Percentiles rank a stretch among this genome's conserved stretches.
These are phyloP conservation scores for Ophiocordyceps australis DNA, from an alignment of 2,329 filamentous ascomycete genomes.

Conservation along the genomic window DNA sequence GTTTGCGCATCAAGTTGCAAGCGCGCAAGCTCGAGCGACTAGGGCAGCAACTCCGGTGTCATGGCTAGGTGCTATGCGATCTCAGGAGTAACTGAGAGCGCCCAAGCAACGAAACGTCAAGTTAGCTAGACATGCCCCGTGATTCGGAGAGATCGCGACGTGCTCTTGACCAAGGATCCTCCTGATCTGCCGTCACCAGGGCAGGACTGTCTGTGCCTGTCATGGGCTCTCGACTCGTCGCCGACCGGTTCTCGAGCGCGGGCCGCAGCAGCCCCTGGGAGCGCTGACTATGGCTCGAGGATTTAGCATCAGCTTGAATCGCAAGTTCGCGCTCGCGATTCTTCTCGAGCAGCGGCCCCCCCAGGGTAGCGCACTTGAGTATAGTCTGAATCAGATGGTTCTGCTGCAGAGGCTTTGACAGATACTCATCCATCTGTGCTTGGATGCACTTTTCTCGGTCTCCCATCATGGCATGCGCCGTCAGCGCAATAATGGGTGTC, in stretches of 20 bases:
- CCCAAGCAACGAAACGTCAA: constrained; percentile 1
- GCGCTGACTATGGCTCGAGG: constrained; percentile 19
- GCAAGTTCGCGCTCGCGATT: constrained; percentile 43
- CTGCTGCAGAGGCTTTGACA: constrained; percentile 91
- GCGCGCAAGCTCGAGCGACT: too few relatives aligned
- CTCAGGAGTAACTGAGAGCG: constrained; percentile 10
- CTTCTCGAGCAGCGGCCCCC: constrained; percentile 65
- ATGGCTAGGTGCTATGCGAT: constrained; percentile 9
- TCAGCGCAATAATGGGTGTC: constrained; percentile 91
- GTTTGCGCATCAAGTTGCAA: too few relatives aligned
- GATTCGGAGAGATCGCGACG: constrained; percentile 22
- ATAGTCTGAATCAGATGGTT: constrained; percentile 97
- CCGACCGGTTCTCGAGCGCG: constrained; percentile 38
- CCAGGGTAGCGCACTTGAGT: constrained; percentile 85
- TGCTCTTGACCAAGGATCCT: constrained; percentile 31
- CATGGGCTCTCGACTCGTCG: constrained; percentile 49
- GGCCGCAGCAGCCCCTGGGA: constrained; percentile 18
- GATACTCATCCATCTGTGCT: constrained; percentile 97
- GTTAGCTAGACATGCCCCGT: constrained; percentile 18
- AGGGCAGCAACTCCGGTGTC: too few relatives aligned
- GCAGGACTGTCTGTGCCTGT: constrained; percentile 40
- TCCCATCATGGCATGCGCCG: constrained; percentile 95
- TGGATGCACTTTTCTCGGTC: constrained; percentile 97
- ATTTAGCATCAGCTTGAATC: constrained; percentile 29
- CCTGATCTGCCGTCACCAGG: constrained; percentile 24